Base-by-base conservation (phyloP, 2,329 filamentous ascomycete species). In the Venturia oleaginea region DNA sequence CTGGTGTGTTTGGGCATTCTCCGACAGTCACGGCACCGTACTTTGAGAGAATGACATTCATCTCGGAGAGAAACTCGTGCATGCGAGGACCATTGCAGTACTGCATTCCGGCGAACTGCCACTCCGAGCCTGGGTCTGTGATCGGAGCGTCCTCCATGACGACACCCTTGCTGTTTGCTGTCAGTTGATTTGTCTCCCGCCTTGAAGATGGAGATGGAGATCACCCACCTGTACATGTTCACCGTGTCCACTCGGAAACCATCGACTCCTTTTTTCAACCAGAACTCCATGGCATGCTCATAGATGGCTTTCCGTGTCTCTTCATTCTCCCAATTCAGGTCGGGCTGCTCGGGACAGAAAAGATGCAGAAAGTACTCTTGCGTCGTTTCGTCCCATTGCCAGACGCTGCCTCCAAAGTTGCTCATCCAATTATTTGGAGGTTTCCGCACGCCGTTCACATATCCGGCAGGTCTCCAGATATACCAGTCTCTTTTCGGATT, bases 1-100 rank as follows among this genome's bases (percentile, higher is more conserved):
- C 81, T 0, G 83, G 85, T 0, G 86, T 87, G 68, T 82, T 75
- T 0, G 86, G 85, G 32, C 89, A 81, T 73, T 91, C 88, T 60
- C 88, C 88, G 0, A 90, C 86, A 0, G 86, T 89, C 73, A 90
- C 83, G n/a, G 84, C 82, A 64, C 84, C 82, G 72, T 89, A 89
- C 57, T 80, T 75, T 65, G 76, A 76, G 1, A 89, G 76, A 2
- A 90, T 78, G 42, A 80, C 70, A 1, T 78, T 77, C 84, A 91
- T 88, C 72, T 89, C 88, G 3, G 76, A 70, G 24, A 90, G 74
- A 68, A 84, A 90, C 70, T 90, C 86, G 70, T 87, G 84, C 74
- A 91, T 85, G 4, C 83, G 78, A 0, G 88, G 87, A 0, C 87
- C 87, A 68, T 90, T 89, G 73, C 83, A 84, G 69, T 84, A 88